Evolutionary conservation across 108 stramenopile species (phyloP), one percentile per base, ranked within the genome.

Genomic region (Skeletonema menzelii): DNA sequence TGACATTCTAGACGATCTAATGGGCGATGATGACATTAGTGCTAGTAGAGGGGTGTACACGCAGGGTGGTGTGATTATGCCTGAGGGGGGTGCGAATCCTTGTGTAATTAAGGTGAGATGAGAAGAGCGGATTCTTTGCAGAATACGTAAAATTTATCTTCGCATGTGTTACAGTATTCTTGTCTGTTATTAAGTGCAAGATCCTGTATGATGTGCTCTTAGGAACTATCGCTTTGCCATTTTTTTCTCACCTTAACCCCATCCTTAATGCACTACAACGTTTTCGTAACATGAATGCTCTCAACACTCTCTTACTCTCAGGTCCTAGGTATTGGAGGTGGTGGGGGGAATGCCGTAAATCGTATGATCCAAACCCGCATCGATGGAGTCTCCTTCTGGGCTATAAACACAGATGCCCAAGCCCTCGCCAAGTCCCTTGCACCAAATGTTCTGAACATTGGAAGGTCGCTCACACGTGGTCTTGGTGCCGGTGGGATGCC

Each of bases 321-420:
- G 49, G 49, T 90, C 8, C 31, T 89, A 1, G 95, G 92, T 7
- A 93, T 93, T n/a, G 95, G 95, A 2, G 95, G 95, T n/a, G 79
- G 72, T 1, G 79, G 79, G 24, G 82, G 87, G 35, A 90, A 88
- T 58, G 87, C 85, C 11, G 88, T 53, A 22, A 53, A 92, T 75
- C 87, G 91, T 8, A 96, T 96, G 95, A 83, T 94, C 65, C 90
- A 94, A 65, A 87, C 91, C 8, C 85, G 82, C 55, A 85, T 96
- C 27, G 80, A 75, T 4, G 95, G 95, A 32, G 95, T 95, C n/a
- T 91, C 93, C 38, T 96, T 95, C 80, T 93, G 93, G 92, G 83
- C 91, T 73, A 83, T 96, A 57, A 96, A 96, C 75, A 96, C 95
- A 32, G 95, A 96, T 71, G 89, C 91, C 4, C 95, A 96, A 84